Evolutionary conservation across 2,329 filamentous ascomycete genomes (phyloP).

Genomic region (Pseudogymnoascus sp.): DNA sequence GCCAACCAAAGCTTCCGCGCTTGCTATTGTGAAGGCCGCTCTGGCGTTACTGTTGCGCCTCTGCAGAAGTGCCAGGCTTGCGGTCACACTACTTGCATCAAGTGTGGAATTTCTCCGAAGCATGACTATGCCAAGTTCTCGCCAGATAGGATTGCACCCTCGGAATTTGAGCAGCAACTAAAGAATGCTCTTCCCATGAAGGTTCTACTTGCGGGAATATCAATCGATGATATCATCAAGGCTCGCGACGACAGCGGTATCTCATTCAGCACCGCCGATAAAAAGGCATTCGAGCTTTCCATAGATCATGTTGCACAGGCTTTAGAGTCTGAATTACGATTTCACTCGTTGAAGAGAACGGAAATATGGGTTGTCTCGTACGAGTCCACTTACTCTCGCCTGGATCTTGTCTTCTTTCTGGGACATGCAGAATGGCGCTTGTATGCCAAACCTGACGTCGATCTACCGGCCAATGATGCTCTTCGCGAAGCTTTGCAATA

Average conservation of each 20-base stretch:
- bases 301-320: constrained; percentile 27
- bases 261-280: constrained; percentile 17
- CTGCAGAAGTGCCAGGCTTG: constrained; percentile 44
- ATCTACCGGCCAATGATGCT: constrained; percentile 32
- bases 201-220: constrained; percentile 30
- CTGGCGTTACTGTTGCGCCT: constrained; percentile 28
- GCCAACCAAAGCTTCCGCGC: constrained; percentile 33
- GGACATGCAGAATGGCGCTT: constrained; percentile 37
- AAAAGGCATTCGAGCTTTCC: constrained; percentile 29
- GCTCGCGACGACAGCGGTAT: constrained; percentile 16
- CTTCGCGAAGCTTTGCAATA: constrained; percentile 35
- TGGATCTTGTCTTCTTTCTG: constrained; percentile 33
- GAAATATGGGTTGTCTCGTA: constrained; percentile 36
- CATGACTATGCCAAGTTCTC: constrained; percentile 26
- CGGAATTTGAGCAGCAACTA: constrained; percentile 37
- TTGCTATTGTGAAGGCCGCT: constrained; percentile 50
- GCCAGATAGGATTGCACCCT: constrained; percentile 31
- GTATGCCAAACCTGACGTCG: constrained; percentile 35
- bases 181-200: constrained; percentile 35
- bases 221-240: constrained; percentile 21
- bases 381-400: constrained; percentile 29
- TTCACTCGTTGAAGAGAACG: constrained; percentile 29
- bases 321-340: constrained; percentile 28
- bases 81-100: constrained; percentile 43
- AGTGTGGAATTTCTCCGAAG: constrained; percentile 45